Evolutionary conservation across 129 eudicot species (phyloP).

Genomic region (Scalesia atractyloides): DNA sequence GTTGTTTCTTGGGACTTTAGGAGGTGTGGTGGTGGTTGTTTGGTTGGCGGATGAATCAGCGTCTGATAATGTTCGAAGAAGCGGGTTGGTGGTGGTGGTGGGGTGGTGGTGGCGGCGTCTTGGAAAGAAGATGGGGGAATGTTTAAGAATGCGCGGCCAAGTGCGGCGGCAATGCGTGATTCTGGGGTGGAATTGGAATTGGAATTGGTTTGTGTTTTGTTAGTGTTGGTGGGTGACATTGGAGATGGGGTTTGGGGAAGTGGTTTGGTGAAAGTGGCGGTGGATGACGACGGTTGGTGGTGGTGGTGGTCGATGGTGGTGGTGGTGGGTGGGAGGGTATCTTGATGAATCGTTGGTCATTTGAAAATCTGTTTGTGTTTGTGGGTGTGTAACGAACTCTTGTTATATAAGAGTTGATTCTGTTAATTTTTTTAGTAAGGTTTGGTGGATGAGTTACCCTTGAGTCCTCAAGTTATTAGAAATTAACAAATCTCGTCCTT

Average conservation of each 20-base stretch:
- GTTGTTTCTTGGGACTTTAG: conserved; percentile 11
- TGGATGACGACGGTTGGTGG: conserved; percentile 15
- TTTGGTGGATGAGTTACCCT: not conserved
- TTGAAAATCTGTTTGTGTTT: not conserved
- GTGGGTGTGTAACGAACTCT: not conserved
- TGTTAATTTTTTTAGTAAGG: not conserved
- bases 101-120: not conserved
- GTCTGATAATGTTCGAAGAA: conserved; percentile 14
- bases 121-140: conserved; percentile 23
- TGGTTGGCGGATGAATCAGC: conserved; percentile 24
- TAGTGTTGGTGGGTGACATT: not conserved
- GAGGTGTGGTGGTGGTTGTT: not conserved
- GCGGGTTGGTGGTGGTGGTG: conserved; percentile 3
- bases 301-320: conserved; percentile 6
- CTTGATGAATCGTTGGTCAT: conserved; percentile 10
- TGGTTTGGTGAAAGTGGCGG: conserved; percentile 1
- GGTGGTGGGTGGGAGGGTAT: conserved; percentile 7
- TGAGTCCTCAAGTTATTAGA: not conserved
- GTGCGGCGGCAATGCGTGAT: conserved; percentile 19
- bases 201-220: not conserved
- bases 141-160: conserved; percentile 14
- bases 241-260: conserved; percentile 15
- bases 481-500: conserved; percentile 2
- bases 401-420: not conserved
- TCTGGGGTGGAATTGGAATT: conserved; percentile 18